phyloP scores from a whole-genome alignment of 2,329 filamentous ascomycete genomes.

The Fusarium sp. region DNA sequence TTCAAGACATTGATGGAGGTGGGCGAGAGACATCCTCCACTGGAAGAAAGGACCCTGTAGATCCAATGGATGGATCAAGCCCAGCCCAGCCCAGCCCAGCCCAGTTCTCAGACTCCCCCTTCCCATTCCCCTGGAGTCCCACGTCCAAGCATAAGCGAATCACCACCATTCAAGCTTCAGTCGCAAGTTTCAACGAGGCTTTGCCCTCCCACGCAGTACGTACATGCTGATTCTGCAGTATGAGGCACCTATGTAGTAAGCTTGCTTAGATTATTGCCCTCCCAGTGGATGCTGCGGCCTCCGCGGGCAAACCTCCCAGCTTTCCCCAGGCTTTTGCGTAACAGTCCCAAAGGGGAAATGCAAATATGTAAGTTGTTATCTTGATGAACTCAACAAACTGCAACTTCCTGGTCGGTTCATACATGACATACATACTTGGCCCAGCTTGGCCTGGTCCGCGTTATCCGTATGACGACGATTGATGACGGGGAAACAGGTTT shows the following conservation, averaged over 20 bases:
- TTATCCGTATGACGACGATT: slow-evolving; percentile 26
- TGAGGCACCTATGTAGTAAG: neutral
- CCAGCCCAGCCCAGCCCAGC: neutral
- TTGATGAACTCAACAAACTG: slow-evolving; percentile 37
- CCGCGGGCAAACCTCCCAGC: slow-evolving; percentile 19
- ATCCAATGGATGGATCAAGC: slow-evolving; percentile 33
- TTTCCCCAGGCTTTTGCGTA: slow-evolving; percentile 33
- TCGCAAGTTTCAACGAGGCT: slow-evolving; percentile 10
- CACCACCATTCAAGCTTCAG: slow-evolving; percentile 31
- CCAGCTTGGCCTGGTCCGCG: slow-evolving; percentile 16
- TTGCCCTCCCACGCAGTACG: neutral
- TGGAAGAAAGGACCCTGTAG: slow-evolving; percentile 39
- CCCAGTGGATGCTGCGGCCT: slow-evolving; percentile 3
- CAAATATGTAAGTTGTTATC: slow-evolving; percentile 3
- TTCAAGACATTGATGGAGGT: slow-evolving; percentile 27
- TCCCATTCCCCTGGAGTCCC: slow-evolving; percentile 28
- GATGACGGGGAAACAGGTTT: slow-evolving; percentile 1
- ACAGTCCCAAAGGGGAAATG: slow-evolving; percentile 32
- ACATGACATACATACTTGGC: slow-evolving; percentile 3
- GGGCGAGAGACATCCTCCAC: slow-evolving; percentile 31
- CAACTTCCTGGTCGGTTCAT: slow-evolving; percentile 20
- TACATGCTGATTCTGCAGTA: neutral
- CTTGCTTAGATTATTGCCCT: neutral
- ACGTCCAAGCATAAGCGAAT: slow-evolving; percentile 18
- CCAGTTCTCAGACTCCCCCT: slow-evolving; percentile 12